phyloP scores from a whole-genome alignment of 192 early-diverging fungal genomes.

The Coemansia sp. region DNA sequence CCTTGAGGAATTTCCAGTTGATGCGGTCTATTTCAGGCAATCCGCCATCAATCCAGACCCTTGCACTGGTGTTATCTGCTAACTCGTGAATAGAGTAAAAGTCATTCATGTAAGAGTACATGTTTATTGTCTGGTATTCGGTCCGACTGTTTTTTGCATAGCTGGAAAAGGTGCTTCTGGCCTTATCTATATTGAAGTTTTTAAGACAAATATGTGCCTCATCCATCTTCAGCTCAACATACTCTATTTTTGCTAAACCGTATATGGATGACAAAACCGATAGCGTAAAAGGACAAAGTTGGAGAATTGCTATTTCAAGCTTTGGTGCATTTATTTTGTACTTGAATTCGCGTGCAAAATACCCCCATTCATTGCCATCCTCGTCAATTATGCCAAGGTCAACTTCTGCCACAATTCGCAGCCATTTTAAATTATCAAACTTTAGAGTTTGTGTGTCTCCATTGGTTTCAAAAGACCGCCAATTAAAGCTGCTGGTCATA shows the following conservation, averaged over 20 bases:
- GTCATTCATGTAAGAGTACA: not conserved
- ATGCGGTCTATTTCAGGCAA: not conserved
- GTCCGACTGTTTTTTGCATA: not conserved
- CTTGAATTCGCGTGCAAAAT: not conserved
- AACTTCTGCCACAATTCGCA: not conserved
- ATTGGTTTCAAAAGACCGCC: not conserved
- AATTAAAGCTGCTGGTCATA: not conserved
- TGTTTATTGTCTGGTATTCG: not conserved
- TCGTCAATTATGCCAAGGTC: not conserved
- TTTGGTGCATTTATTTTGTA: slow-evolving; percentile 3
- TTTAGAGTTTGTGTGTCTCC: not conserved
- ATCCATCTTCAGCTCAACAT: not conserved
- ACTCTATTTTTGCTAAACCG: not conserved
- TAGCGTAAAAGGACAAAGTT: not conserved
- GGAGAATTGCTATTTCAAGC: not conserved
- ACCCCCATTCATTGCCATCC: not conserved
- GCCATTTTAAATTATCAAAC: not conserved
- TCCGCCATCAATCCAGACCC: not conserved
- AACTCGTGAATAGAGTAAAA: not conserved
- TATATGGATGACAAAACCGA: not conserved
- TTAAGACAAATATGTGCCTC: not conserved
- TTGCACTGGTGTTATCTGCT: not conserved
- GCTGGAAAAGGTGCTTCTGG: not conserved
- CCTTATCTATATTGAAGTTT: not conserved
- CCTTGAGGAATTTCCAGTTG: not conserved